A percentile compares a stretch with the other conserved stretches of the same genome.
Evolutionary conservation across 2,329 filamentous ascomycete genomes (phyloP).

Genomic region (Geosmithia putterillii): DNA sequence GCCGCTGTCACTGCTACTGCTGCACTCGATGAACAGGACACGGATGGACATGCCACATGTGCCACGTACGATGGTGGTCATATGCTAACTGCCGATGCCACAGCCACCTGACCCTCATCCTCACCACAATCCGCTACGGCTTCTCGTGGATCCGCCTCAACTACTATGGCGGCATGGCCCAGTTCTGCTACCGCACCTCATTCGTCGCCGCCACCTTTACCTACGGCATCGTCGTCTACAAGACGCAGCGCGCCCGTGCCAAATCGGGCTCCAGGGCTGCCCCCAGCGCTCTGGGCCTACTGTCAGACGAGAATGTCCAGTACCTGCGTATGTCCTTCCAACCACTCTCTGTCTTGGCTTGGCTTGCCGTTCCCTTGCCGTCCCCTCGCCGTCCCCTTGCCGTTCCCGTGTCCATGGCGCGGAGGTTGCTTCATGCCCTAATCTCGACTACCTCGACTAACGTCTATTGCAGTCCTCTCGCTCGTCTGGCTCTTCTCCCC

Average conservation of each 20-base stretch:
- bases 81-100: no score
- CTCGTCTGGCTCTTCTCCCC: constrained; percentile 88
- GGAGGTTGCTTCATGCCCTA: no score
- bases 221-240: constrained; percentile 98
- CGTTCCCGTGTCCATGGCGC: no score
- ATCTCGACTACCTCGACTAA: no score
- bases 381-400: no score
- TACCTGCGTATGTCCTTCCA: constrained; percentile 62
- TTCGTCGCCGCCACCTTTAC: constrained; percentile 84
- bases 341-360: neutral
- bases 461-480: constrained; percentile 70
- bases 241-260: constrained; percentile 79
- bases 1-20: no score
- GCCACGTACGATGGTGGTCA: no score
- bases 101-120: constrained; percentile 77
- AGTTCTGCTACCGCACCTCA: constrained; percentile 77
- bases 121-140: constrained; percentile 70
- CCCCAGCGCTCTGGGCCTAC: constrained; percentile 49
- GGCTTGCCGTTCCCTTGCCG: neutral
- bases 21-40: no score
- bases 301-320: constrained; percentile 91
- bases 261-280: constrained; percentile 56
- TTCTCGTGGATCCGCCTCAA: constrained; percentile 86
- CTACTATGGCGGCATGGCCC: constrained; percentile 64
- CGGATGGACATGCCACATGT: no score